Conservation (phyloP, 306 rosid species). For the Canavalia ensiformis region DNA sequence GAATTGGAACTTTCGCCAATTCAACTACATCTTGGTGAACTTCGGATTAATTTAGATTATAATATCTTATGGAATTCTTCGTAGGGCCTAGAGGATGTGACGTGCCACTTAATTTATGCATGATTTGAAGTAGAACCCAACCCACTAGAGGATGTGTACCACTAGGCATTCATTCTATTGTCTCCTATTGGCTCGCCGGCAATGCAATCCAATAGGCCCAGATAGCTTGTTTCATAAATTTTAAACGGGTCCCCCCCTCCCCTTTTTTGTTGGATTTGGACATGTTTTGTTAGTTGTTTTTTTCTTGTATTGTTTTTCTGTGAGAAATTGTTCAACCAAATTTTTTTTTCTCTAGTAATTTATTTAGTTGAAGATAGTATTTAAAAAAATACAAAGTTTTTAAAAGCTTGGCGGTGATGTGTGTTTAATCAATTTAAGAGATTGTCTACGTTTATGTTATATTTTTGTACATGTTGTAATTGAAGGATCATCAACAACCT, state of each 20-base stretch:
- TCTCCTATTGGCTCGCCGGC: not conserved
- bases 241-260: not conserved
- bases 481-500: no score
- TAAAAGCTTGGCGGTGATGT: no score
- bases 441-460: not conserved
- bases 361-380: not conserved
- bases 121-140: constrained; percentile 16
- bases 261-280: not conserved
- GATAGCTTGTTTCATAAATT: not conserved
- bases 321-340: no score
- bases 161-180: not conserved
- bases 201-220: not conserved
- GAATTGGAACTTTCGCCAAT: not conserved
- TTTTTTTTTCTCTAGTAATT: not conserved
- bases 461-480: no score
- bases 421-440: not conserved
- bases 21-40: not conserved
- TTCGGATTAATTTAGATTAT: not conserved
- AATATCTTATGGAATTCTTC: not conserved
- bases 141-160: not conserved
- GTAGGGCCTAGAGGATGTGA: not conserved
- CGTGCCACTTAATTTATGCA: not conserved
- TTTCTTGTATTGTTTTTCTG: not conserved
- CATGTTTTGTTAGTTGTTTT: not conserved
- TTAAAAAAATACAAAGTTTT: no score